phyloP scores from a whole-genome alignment of 495 filamentous ascomycete species.

The Lasiosphaeria ovina region DNA sequence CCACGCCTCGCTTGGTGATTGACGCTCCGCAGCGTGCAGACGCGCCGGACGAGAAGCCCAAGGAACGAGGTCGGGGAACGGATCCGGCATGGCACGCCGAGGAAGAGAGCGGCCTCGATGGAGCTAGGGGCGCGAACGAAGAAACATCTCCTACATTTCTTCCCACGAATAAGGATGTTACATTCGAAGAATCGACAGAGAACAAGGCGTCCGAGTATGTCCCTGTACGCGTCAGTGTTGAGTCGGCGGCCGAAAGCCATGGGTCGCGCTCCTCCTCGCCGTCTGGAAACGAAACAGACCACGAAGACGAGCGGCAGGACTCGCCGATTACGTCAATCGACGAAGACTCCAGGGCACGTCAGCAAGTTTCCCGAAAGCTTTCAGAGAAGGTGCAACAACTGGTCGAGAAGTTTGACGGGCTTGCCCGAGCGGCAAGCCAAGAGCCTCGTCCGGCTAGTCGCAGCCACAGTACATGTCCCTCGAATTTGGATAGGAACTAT shows the following conservation, averaged over 20 bases:
- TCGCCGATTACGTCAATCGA: slow-evolving; percentile 56
- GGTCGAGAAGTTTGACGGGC: slow-evolving; percentile 47
- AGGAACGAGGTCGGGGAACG: neutral
- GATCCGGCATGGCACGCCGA: neutral
- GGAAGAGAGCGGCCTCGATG: neutral
- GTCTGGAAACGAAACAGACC: slow-evolving; percentile 41
- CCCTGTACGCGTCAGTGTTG: slow-evolving; percentile 15
- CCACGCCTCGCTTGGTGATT: slow-evolving; percentile 24
- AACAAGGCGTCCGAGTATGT: slow-evolving; percentile 6
- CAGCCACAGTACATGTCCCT: slow-evolving; percentile 19
- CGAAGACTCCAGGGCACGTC: slow-evolving; percentile 41
- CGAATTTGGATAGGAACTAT: slow-evolving; percentile 8
- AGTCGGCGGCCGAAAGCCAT: slow-evolving; percentile 16
- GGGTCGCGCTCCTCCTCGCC: slow-evolving; percentile 39
- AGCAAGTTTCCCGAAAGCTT: slow-evolving; percentile 25
- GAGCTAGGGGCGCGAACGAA: neutral
- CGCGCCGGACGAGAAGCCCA: neutral
- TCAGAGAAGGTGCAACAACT: slow-evolving; percentile 47
- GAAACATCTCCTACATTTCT: neutral
- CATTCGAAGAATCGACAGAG: neutral
- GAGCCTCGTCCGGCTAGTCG: slow-evolving; percentile 23
- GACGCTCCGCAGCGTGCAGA: slow-evolving; percentile 14
- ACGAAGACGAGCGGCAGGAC: slow-evolving; percentile 39
- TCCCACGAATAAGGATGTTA: neutral
- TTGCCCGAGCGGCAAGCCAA: slow-evolving; percentile 37